Evolutionary conservation across 208 protist genomes (phyloP), one percentile per base, ranked within the genome.

Genomic region (Leishmania tarentolae): DNA sequence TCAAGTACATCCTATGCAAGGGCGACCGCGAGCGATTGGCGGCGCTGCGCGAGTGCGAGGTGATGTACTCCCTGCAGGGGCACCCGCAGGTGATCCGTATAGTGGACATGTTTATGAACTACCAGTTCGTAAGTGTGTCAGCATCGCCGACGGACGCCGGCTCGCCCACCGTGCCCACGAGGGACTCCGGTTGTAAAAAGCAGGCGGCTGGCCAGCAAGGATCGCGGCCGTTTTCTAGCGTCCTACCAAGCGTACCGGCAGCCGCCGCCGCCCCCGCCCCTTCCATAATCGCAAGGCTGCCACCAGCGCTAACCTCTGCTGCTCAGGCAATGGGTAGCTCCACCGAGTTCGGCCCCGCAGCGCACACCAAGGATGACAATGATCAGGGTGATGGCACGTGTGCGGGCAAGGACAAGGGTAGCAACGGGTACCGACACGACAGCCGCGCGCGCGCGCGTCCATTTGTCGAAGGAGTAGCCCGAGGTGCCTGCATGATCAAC

Each of bases 91-190:
- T 96, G 21, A 92, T 95, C 72, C 71, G 87, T 0, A 85, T 96
- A 35, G 84, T 90, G 9, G 93, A 95, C 59, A 95, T 96, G 91
- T 96, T 96, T 80, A 93, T 96, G 90, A 89, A 78, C 65, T 94
- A 94, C 70, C 70, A 86, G 35, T 93, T 93, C 61, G 77, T 87
- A 59, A 21, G 47, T 17, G n/a, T 37, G 8, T 17, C 56, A 17
- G 24, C 52, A 24, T 61, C 74, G 46, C 50, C 74, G 17, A n/a
- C 56, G 19, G 40, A 40, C 37, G 74, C 50, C 65, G 46, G 11
- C 74, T 61, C n/a, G 5, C 72, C n/a, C 3, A 19, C 31, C 72
- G 11, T 7, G 37, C 15, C 8, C 7, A 4, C 4, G 44, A n/a
- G 44, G 8, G 24, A 19, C 69, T 37, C 69, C 1, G 42, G 28